Base-by-base conservation (phyloP, 2,329 filamentous ascomycete species). In the Stylonectria norvegica region DNA sequence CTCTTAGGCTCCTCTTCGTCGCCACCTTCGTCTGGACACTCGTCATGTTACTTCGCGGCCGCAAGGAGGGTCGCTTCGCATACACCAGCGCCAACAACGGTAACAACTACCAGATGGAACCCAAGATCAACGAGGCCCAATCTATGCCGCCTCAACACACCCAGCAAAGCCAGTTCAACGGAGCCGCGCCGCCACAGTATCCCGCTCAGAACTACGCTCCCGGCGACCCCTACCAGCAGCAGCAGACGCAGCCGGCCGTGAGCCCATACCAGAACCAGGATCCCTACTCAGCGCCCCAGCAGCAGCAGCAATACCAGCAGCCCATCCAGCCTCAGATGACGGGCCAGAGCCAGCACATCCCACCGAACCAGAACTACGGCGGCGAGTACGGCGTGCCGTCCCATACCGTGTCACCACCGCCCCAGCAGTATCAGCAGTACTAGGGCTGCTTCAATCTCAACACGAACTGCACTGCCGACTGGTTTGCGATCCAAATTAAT, bases 1-100 rank as follows among this genome's bases (percentile, higher is more conserved):
- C n/a, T n/a, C n/a, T n/a, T 23, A 69, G 66, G 58, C 39, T 70
- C 15, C 55, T 69, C 7, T 71, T 67, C 43, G 59, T 68, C 22
- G 60, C 53, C 8, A 60, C 61, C 22, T 64, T 69, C 18, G 55
- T 58, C 38, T 67, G 59, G 58, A 63, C 59, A 20, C 38, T 67
- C 5, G 34, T 65, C 17, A 50, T 55, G 43, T 69, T 63, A 49
- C 36, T 68, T 25, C 45, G 49, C 0, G 63, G 58, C n/a, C 66
- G 66, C 42, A 70, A 66, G 53, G 40, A 64, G 9, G 63, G 63
- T 10, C 62, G 61, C 28, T 66, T 65, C 49, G 48, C 56, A 8
- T 33, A 59, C n/a, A 20, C 47, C 4, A 23, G 43, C 0, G 38
- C 35, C 14, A 40, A 45, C 1, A 47, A 45, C 14, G 49, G 45